phyloP scores from a whole-genome alignment of 2,329 filamentous ascomycete genomes.

The Elsinoe australis region DNA sequence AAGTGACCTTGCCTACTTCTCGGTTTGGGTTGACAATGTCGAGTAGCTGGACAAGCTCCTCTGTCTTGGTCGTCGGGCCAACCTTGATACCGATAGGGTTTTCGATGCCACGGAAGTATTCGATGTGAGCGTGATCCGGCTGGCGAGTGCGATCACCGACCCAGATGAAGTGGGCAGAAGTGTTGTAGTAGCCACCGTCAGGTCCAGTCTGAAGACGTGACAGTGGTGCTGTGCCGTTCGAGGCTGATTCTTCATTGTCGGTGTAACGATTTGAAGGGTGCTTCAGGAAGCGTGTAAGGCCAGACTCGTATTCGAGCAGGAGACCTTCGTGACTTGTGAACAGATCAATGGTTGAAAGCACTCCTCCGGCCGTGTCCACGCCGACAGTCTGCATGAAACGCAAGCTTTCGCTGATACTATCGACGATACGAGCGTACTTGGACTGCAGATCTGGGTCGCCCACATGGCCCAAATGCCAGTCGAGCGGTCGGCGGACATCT shows the following conservation, averaged over 20 bases:
- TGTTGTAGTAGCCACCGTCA: conserved; percentile 64
- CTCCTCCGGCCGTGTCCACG: conserved; percentile 66
- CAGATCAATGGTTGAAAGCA: conserved; percentile 85
- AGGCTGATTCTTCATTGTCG: conserved; percentile 23
- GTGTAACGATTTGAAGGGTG: conserved; percentile 46
- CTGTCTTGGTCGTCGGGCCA: conserved; percentile 70
- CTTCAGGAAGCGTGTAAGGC: conserved; percentile 67
- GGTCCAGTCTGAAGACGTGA: conserved; percentile 40
- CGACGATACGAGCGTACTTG: conserved; percentile 79
- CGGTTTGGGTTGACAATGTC: conserved; percentile 74
- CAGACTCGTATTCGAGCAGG: conserved; percentile 88
- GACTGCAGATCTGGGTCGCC: conserved; percentile 72
- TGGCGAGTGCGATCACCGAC: conserved; percentile 94
- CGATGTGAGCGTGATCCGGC: conserved; percentile 85
- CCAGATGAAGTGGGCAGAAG: conserved; percentile 95
- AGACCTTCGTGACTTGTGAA: conserved; percentile 95
- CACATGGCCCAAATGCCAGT: conserved; percentile 92
- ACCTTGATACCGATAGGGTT: conserved; percentile 98
- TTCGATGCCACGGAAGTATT: conserved; percentile 92
- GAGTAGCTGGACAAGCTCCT: conserved; percentile 71
- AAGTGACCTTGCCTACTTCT: conserved; percentile 85
- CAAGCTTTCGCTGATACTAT: conserved; percentile 79
- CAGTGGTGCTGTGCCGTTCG: conserved; percentile 19
- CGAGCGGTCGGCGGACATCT: conserved; percentile 83
- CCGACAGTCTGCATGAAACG: conserved; percentile 93